Evolutionary conservation across 768 basidiomycete genomes (phyloP), one percentile per base, ranked within the genome.

Genomic region (Suillus cothurnatus): DNA sequence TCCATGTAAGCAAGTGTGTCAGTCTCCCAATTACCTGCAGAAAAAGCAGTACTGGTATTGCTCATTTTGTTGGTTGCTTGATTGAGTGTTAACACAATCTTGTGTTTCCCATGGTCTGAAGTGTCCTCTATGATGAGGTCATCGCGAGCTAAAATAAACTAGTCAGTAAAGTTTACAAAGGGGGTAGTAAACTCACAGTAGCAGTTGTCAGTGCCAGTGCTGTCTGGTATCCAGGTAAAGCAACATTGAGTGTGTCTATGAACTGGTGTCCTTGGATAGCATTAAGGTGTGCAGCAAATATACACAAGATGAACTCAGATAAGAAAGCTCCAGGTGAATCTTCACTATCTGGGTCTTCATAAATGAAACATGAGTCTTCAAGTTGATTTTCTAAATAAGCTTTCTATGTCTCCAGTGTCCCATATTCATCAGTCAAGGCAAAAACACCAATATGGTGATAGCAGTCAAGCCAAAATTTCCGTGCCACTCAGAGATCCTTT

Each of bases 321-420:
- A 56, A 56, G 32, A 56, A 56, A n/a, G 21, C 55, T 56, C 55
- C 55, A 56, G 55, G 55, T 21, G 32, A 36, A 11, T 36, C 55
- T n/a, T 53, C 4, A 3, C 5, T 31, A 53, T 53, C 52, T 9
- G 17, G 52, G 9, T 53, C 52, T 53, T 53, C 28, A 31, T 53
- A 53, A 3, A 53, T 3, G 8, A 53, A 53, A 19, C 4, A 9
- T 19, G 17, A 53, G 21, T 31, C 52, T 19, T 53, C 28, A 31
- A 53, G 28, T 31, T 28, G 28, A 53, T 53, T 31, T 31, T 53
- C 4, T 1, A 28, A 1, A 4, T 31, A 53, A 9, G 1, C 52
- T 31, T 56, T 34, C 1, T 2, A 5, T 34, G 55, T 5, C n/a
- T 56, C 55, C 34, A 36, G 5, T 2, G 55, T 56, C 55, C 23